Evolutionary conservation across 2,329 filamentous ascomycete genomes (phyloP).

Genomic region (Diaporthe ampelina): DNA sequence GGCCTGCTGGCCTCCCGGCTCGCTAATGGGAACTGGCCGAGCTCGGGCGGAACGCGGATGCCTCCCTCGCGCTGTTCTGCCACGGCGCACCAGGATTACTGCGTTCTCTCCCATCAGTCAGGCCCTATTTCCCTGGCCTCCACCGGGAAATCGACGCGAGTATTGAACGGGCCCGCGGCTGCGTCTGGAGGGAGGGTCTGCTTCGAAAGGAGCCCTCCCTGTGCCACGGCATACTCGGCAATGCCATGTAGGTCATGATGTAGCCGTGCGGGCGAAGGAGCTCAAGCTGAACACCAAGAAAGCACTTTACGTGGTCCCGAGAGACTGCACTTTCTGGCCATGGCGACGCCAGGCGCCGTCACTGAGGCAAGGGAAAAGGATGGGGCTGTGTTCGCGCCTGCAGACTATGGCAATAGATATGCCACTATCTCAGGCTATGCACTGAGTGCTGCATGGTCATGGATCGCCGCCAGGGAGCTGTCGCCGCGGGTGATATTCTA

Average conservation of each 20-base stretch:
- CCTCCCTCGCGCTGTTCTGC: slow-evolving; percentile 70
- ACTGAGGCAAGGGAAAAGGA: slow-evolving; percentile 51
- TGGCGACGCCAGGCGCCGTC: slow-evolving; percentile 68
- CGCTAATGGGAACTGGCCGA: too few relatives aligned
- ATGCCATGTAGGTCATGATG: too few relatives aligned
- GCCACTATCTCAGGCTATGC: slow-evolving; percentile 47
- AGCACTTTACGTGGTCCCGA: slow-evolving; percentile 44
- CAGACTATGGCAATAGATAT: slow-evolving; percentile 48
- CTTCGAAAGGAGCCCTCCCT: slow-evolving; percentile 73
- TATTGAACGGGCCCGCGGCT: slow-evolving; percentile 61
- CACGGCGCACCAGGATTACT: slow-evolving; percentile 72
- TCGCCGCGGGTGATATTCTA: slow-evolving; percentile 45
- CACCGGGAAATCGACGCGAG: slow-evolving; percentile 63
- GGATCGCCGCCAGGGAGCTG: slow-evolving; percentile 44
- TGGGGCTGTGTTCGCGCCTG: slow-evolving; percentile 45
- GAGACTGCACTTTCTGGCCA: slow-evolving; percentile 66
- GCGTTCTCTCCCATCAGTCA: slow-evolving; percentile 64
- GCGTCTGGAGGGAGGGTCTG: slow-evolving; percentile 66
- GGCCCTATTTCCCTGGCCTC: slow-evolving; percentile 63
- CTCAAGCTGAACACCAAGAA: slow-evolving; percentile 22
- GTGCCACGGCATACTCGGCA: slow-evolving; percentile 57
- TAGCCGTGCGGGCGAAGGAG: background rate
- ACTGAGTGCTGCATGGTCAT: slow-evolving; percentile 48
- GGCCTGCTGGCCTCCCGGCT: slow-evolving; percentile 39
- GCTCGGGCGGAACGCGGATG: too few relatives aligned